A percentile compares a stretch with the other conserved stretches of the same genome.
These are phyloP conservation scores for Metroxylon sagu DNA, from an alignment of 176 grass and related monocot species.

Conservation along the genomic window DNA sequence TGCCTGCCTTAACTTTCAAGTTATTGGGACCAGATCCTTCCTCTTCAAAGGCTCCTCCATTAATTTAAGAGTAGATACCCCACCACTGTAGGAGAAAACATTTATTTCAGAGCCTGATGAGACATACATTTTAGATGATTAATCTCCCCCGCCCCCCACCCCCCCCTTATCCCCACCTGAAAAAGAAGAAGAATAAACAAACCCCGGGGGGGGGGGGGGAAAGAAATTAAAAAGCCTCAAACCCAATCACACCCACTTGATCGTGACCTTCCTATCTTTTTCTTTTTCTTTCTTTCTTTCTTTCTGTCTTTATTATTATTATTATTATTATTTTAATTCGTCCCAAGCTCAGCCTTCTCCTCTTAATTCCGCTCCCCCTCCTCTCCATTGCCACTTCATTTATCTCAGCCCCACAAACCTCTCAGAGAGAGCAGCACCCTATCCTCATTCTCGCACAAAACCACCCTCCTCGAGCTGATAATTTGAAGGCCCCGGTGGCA, in stretches of 20 bases:
- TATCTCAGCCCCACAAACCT: neutral
- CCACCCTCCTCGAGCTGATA: too few relatives aligned
- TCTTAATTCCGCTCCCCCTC: neutral
- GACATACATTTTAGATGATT: neutral
- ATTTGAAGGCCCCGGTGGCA: neutral
- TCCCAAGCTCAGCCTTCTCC: too few relatives aligned
- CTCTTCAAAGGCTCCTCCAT: neutral
- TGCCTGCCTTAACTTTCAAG: neutral
- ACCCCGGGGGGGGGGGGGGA: too few relatives aligned
- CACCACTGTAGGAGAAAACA: neutral
- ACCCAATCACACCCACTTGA: slow-evolving; percentile 6
- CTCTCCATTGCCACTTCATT: neutral
- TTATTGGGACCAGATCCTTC: neutral
- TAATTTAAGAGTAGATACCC: neutral
- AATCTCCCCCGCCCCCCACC: too few relatives aligned
- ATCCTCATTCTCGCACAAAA: too few relatives aligned
- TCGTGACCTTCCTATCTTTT: neutral
- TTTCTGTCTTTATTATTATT: neutral
- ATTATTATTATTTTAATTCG: too few relatives aligned
- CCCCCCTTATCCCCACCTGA: too few relatives aligned
- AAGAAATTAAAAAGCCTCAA: neutral
- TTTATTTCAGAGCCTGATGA: neutral
- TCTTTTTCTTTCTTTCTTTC: neutral
- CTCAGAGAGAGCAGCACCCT: neutral
- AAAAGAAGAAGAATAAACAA: too few relatives aligned